Percentiles rank a stretch among this genome's conserved stretches.
Conservation (phyloP, 2,329 filamentous ascomycete species). For the Scedosporium dehoogii region DNA sequence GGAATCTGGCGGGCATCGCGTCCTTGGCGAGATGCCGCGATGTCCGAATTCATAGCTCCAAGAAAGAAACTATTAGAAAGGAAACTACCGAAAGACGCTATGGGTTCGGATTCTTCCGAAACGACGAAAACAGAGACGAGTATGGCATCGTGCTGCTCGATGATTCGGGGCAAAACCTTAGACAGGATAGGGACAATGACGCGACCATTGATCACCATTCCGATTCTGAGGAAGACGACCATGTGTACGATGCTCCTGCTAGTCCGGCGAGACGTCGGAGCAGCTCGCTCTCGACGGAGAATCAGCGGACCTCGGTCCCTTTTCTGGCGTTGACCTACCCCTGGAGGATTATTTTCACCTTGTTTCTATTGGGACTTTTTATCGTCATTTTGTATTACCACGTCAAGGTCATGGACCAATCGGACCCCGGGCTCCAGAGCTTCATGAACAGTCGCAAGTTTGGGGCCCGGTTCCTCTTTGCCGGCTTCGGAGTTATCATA, state of each 20-base stretch:
- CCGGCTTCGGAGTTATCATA: conserved; percentile 28
- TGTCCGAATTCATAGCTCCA: conserved; percentile 15
- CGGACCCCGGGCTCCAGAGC: conserved; percentile 15
- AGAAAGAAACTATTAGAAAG: conserved; percentile 12
- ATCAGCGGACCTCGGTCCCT: conserved; percentile 13
- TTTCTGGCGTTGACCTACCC: conserved; percentile 25
- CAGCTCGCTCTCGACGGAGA: not conserved
- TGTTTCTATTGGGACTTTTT: conserved; percentile 23
- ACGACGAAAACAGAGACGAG: conserved; percentile 14
- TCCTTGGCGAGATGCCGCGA: conserved; percentile 21
- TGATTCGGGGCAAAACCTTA: conserved; percentile 15
- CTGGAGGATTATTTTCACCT: conserved; percentile 22
- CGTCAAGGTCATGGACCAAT: conserved; percentile 12
- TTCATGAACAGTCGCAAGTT: conserved; percentile 30
- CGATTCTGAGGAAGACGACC: conserved; percentile 7
- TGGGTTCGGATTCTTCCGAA: conserved; percentile 19
- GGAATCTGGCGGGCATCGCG: conserved; percentile 27
- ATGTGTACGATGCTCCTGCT: conserved; percentile 1
- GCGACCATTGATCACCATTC: not conserved
- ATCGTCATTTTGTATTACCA: conserved; percentile 30
- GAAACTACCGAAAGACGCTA: conserved; percentile 14
- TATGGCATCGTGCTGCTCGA: conserved; percentile 22
- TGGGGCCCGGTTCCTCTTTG: conserved; percentile 32
- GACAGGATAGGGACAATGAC: conserved; percentile 2
- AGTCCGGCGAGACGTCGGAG: conserved; percentile 1